Conservation (phyloP, 2,329 filamentous ascomycete species). For the Niveomyces coronatus region DNA sequence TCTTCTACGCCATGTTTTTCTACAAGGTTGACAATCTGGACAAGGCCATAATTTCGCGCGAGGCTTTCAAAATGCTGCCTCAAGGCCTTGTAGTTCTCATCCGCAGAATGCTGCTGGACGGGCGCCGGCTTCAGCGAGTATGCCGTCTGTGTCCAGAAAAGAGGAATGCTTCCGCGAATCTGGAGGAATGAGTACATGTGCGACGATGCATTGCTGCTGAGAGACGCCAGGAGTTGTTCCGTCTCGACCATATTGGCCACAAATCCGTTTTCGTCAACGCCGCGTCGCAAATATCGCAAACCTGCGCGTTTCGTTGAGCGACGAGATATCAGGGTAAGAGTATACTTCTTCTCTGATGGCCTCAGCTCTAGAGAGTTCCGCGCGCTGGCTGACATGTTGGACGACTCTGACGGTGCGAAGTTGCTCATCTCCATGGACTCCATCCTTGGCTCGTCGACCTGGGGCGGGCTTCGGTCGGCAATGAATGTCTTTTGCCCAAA, state of each 20-base stretch:
- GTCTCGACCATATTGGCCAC: slow-evolving; percentile 90
- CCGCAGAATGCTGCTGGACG: slow-evolving; percentile 66
- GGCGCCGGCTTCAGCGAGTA: slow-evolving; percentile 88
- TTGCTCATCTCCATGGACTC: slow-evolving; percentile 37
- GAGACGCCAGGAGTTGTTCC: slow-evolving; percentile 77
- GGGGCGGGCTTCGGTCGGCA: slow-evolving; percentile 52
- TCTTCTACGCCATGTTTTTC: slow-evolving; percentile 80
- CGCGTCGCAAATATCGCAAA: slow-evolving; percentile 78
- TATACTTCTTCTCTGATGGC: slow-evolving; percentile 46
- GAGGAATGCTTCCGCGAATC: slow-evolving; percentile 78
- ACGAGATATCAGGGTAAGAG: slow-evolving; percentile 87
- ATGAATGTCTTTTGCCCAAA: slow-evolving; percentile 77
- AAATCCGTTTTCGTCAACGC: slow-evolving; percentile 80
- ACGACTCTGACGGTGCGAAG: slow-evolving; percentile 21
- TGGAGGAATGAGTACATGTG: slow-evolving; percentile 80
- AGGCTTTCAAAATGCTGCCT: slow-evolving; percentile 68
- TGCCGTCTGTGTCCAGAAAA: slow-evolving; percentile 92
- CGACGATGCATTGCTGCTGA: slow-evolving; percentile 49
- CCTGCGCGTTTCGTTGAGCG: slow-evolving; percentile 79
- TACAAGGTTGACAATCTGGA: slow-evolving; percentile 76
- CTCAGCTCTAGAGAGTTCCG: slow-evolving; percentile 30
- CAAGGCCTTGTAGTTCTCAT: slow-evolving; percentile 70
- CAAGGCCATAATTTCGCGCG: slow-evolving; percentile 56
- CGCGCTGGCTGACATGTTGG: slow-evolving; percentile 11
- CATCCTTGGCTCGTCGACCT: slow-evolving; percentile 35